Percentiles rank a stretch among this genome's conserved stretches.
Evolutionary conservation across 371 early-diverging fungal genomes (phyloP).

Genomic region (Coemansia sp.): DNA sequence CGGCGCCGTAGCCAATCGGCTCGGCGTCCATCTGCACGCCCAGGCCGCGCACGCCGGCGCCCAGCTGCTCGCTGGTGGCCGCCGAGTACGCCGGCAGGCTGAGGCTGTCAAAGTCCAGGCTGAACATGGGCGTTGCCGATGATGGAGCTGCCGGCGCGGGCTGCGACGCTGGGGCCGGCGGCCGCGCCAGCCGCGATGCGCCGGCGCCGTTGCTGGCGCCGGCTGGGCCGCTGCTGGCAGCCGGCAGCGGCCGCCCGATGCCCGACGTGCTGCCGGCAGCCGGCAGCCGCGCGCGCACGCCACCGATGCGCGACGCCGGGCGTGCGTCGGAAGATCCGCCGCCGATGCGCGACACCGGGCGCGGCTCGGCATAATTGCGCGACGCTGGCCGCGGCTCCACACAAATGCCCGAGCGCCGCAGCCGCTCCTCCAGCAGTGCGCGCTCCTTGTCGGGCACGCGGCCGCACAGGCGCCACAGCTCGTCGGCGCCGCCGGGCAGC

Average conservation of each 20-base stretch:
- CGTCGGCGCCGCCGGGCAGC: conserved; percentile 64
- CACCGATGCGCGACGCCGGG: neutral
- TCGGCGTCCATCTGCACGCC: neutral
- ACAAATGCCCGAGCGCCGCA: conserved; percentile 59
- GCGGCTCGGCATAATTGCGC: too few species aligned
- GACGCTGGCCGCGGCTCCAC: neutral
- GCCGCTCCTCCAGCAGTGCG: conserved; percentile 71
- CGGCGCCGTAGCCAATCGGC: conserved; percentile 26
- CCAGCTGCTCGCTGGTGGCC: conserved; percentile 34
- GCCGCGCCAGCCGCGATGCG: conserved; percentile 14
- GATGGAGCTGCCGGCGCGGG: neutral
- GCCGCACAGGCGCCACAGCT: conserved; percentile 70
- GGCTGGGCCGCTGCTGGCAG: conserved; percentile 2
- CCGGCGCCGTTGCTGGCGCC: neutral
- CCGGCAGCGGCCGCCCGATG: conserved; percentile 2
- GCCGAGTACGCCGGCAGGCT: conserved; percentile 44
- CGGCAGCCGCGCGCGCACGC: too few species aligned
- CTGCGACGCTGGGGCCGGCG: neutral
- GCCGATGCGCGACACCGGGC: neutral
- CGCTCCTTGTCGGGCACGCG: conserved; percentile 78
- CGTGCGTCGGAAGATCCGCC: too few species aligned
- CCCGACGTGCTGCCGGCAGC: conserved; percentile 2
- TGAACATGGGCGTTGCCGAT: conserved; percentile 40
- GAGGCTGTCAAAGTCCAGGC: conserved; percentile 53
- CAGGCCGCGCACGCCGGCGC: conserved; percentile 11